phyloP scores from a whole-genome alignment of 768 basidiomycete species.

The Vishniacozyma victoriae region DNA sequence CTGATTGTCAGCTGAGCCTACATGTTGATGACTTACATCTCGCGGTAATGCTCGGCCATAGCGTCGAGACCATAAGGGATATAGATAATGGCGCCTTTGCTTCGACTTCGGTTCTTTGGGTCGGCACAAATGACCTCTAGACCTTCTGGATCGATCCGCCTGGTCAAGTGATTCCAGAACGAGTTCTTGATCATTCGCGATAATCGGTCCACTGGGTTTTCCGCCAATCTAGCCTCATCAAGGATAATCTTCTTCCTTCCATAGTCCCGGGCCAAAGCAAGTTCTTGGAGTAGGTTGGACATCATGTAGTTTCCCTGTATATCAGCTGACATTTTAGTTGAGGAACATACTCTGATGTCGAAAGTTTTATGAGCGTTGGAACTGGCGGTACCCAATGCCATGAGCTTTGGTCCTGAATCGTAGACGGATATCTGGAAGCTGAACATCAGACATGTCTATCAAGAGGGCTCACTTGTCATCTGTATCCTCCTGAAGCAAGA shows the following conservation, averaged over 20 bases:
- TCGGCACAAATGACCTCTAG: constrained; percentile 96
- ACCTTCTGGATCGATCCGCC: constrained; percentile 93
- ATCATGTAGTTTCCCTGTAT: constrained; percentile 95
- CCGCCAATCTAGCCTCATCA: constrained; percentile 94
- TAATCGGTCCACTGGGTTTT: constrained; percentile 94
- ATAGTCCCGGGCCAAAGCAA: constrained; percentile 92
- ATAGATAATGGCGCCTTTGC: constrained; percentile 86
- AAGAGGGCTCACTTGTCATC: constrained; percentile 61
- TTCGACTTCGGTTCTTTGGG: constrained; percentile 91
- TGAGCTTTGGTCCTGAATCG: constrained; percentile 92
- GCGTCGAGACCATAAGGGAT: constrained; percentile 86
- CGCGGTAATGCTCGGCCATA: constrained; percentile 92
- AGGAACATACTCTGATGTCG: constrained; percentile 69
- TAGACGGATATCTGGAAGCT: constrained; percentile 70
- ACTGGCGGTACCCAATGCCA: constrained; percentile 91
- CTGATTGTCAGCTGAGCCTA: constrained; percentile 20
- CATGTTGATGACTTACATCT: constrained; percentile 52
- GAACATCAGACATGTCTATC: constrained; percentile 5
- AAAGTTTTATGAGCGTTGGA: constrained; percentile 98
- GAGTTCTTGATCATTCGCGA: constrained; percentile 96
- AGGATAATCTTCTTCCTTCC: constrained; percentile 92
- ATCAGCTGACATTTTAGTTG: constrained; percentile 11
- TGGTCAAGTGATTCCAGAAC: constrained; percentile 96
- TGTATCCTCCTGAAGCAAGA: constrained; percentile 96
- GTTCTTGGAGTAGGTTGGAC: constrained; percentile 96